A percentile compares a stretch with the other conserved stretches of the same genome.
These are phyloP conservation scores for Fusarium brevicatenulatum DNA, from an alignment of 2,329 filamentous ascomycete species.

Conservation along the genomic window DNA sequence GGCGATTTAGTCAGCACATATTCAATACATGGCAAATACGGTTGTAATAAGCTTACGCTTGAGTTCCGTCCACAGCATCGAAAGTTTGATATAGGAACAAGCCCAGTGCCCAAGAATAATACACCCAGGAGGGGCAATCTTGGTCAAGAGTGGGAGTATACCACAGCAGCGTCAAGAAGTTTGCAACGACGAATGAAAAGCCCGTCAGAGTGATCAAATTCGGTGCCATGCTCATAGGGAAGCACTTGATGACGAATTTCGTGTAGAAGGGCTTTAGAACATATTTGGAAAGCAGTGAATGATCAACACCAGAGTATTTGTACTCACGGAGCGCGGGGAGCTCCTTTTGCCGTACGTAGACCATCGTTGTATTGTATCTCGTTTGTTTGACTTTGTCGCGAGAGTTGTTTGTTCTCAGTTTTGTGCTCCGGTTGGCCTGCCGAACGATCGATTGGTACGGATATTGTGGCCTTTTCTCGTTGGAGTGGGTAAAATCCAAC, in stretches of 20 bases:
- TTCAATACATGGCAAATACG: neutral
- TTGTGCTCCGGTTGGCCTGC: conserved; percentile 6
- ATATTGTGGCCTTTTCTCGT: conserved; percentile 31
- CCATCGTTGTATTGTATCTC: conserved; percentile 68
- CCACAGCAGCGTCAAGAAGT: conserved; percentile 92
- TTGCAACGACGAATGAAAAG: conserved; percentile 88
- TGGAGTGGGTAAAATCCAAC: conserved; percentile 22
- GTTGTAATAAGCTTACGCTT: conserved; percentile 73
- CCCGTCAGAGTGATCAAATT: conserved; percentile 90
- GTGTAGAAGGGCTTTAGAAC: conserved; percentile 98
- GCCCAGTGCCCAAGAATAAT: conserved; percentile 88
- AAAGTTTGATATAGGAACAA: conserved; percentile 98
- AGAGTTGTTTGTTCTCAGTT: neutral
- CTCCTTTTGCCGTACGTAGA: conserved; percentile 93
- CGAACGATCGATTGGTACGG: conserved; percentile 6
- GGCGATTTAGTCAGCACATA: conserved; percentile 12
- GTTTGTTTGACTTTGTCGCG: neutral
- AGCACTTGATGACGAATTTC: conserved; percentile 91
- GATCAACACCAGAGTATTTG: conserved; percentile 94
- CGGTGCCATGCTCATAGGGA: conserved; percentile 94
- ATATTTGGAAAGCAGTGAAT: conserved; percentile 89
- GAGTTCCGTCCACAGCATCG: conserved; percentile 93
- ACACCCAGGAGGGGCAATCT: conserved; percentile 95
- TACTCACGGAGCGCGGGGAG: conserved; percentile 91
- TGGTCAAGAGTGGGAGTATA: conserved; percentile 94